These are phyloP conservation scores for Heliocybe sulcata DNA, from an alignment of 1,284 basidiomycete species.

Conservation along the genomic window DNA sequence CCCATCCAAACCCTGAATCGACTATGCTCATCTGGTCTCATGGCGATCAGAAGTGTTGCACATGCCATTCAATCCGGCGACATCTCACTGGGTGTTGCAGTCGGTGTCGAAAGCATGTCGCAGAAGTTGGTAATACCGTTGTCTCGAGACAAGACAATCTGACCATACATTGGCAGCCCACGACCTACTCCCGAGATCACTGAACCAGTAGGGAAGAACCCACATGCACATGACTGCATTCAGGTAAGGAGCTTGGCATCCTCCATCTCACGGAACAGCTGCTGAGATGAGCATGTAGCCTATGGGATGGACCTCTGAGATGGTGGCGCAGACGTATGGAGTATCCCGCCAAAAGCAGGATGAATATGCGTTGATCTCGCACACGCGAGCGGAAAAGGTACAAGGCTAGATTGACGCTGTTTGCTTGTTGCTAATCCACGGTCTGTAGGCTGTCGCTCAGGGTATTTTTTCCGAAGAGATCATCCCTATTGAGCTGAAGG, in stretches of 20 bases:
- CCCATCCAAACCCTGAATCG: conserved; percentile 80
- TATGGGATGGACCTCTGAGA: conserved; percentile 92
- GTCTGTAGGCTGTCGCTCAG: conserved; percentile 44
- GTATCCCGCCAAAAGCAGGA: conserved; percentile 76
- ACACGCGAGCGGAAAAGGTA: conserved; percentile 68
- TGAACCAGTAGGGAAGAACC: conserved; percentile 41
- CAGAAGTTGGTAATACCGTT: conserved; percentile 45
- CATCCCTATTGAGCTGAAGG: conserved; percentile 63
- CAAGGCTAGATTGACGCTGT: conserved; percentile 8
- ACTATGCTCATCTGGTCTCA: conserved; percentile 80
- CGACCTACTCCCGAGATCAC: conserved; percentile 72
- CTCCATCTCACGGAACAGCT: not conserved
- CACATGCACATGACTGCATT: conserved; percentile 67
- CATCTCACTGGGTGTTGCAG: conserved; percentile 69
- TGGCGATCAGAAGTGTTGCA: conserved; percentile 77
- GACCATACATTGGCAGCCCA: conserved; percentile 35
- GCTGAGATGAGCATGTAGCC: conserved; percentile 41
- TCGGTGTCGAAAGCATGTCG: conserved; percentile 83
- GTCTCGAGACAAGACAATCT: not conserved
- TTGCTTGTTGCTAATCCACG: not conserved
- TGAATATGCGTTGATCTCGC: conserved; percentile 75
- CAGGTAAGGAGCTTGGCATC: conserved; percentile 43
- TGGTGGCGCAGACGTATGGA: conserved; percentile 72
- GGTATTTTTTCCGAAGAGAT: conserved; percentile 79
- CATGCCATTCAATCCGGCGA: conserved; percentile 70